phyloP scores from a whole-genome alignment of 495 filamentous ascomycete genomes.

The Cercophora scortea region DNA sequence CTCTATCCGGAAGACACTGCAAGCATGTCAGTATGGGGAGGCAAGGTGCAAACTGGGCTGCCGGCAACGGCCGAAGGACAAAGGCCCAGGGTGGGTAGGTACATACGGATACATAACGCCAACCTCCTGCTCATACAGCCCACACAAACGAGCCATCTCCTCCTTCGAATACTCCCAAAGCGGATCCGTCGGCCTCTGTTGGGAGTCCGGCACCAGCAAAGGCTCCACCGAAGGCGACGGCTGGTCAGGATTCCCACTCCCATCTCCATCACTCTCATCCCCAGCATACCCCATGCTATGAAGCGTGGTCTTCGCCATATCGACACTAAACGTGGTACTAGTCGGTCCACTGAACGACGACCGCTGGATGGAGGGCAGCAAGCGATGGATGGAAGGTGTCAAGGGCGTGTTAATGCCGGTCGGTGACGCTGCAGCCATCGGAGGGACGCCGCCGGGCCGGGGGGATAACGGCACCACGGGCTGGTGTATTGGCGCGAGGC shows the following conservation, averaged over 20 bases:
- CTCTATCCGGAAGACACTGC: slow-evolving; percentile 56
- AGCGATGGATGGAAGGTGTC: slow-evolving; percentile 20
- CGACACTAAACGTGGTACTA: slow-evolving; percentile 76
- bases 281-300: slow-evolving; percentile 81
- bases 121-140: slow-evolving; percentile 75
- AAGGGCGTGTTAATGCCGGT: slow-evolving; percentile 25
- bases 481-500: slow-evolving; percentile 31
- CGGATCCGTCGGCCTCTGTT: slow-evolving; percentile 51
- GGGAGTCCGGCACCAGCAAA: slow-evolving; percentile 17
- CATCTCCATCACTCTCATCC: slow-evolving; percentile 50
- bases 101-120: slow-evolving; percentile 69
- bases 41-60: no score
- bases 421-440: slow-evolving; percentile 5
- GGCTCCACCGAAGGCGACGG: slow-evolving; percentile 31
- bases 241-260: slow-evolving; percentile 19
- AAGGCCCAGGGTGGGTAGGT: no score
- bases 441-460: slow-evolving; percentile 23
- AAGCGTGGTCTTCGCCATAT: slow-evolving; percentile 78
- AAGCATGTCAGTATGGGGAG: no score
- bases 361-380: slow-evolving; percentile 31
- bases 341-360: slow-evolving; percentile 78
- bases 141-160: slow-evolving; percentile 63
- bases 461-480: slow-evolving; percentile 18
- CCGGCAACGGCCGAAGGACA: no score
- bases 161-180: slow-evolving; percentile 65